Conservation (phyloP, 2,329 filamentous ascomycete genomes). For the Exophiala viscosa region DNA sequence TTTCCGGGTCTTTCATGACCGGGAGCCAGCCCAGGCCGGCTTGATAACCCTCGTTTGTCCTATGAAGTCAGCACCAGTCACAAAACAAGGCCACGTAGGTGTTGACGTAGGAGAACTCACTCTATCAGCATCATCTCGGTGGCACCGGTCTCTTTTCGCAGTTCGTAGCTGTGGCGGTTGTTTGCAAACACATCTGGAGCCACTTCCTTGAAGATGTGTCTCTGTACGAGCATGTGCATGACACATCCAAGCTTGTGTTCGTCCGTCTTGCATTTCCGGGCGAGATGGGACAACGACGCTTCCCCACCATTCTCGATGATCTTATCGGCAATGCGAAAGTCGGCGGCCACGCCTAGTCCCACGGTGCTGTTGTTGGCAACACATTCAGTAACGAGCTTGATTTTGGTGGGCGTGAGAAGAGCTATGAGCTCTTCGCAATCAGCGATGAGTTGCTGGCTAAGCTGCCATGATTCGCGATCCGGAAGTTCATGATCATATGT, state of each 20-base stretch:
- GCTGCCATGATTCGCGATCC: not conserved
- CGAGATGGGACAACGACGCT: not conserved
- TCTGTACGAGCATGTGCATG: not conserved
- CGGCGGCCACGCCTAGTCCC: not conserved
- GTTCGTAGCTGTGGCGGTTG: not conserved
- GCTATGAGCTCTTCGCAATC: not conserved
- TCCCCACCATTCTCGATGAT: slow-evolving; percentile 1
- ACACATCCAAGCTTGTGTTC: not conserved
- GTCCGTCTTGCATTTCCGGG: not conserved
- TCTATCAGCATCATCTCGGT: not conserved
- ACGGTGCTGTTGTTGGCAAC: slow-evolving; percentile 2
- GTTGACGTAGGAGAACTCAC: not conserved
- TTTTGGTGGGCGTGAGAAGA: not conserved
- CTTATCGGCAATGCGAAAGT: not conserved
- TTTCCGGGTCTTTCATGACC: slow-evolving; percentile 1
- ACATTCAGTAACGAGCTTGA: not conserved
- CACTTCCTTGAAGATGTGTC: not conserved
- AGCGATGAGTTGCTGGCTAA: not conserved
- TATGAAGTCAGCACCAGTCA: not conserved
- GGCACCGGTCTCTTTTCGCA: not conserved
- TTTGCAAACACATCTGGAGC: not conserved
- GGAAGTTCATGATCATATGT: not conserved
- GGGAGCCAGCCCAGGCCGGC: not conserved
- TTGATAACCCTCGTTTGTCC: not conserved
- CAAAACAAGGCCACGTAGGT: not conserved